Conservation (phyloP, 208 protist genomes). For the Endotrypanum monterogeii region DNA sequence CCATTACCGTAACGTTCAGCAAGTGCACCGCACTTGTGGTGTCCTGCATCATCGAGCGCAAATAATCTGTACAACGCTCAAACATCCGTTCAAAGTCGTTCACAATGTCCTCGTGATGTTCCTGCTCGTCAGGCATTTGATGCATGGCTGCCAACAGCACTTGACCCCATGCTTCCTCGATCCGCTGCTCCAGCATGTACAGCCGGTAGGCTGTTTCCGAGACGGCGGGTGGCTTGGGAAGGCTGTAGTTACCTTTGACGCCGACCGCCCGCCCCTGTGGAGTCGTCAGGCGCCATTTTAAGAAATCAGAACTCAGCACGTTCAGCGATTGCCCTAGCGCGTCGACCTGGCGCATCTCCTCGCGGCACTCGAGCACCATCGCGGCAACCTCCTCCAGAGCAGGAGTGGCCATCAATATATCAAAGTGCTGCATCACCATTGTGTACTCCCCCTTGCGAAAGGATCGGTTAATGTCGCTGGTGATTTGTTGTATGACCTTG, state of each 20-base stretch:
- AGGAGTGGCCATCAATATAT: conserved; percentile 59
- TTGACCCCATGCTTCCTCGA: conserved; percentile 67
- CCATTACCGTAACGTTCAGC: conserved; percentile 32
- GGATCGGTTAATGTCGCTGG: conserved; percentile 23
- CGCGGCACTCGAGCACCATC: conserved; percentile 20
- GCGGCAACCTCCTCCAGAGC: conserved; percentile 40
- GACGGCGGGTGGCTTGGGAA: conserved; percentile 25
- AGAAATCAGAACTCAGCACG: conserved; percentile 45
- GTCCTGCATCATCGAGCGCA: conserved; percentile 47
- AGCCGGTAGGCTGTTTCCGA: conserved; percentile 21
- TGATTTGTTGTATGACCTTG: conserved; percentile 20
- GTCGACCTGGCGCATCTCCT: conserved; percentile 39
- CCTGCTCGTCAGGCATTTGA: conserved; percentile 57
- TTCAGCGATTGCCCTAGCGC: conserved; percentile 32
- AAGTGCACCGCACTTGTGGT: conserved; percentile 42
- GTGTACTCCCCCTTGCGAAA: conserved; percentile 60
- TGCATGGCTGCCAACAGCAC: conserved; percentile 58
- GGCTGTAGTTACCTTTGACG: conserved; percentile 28
- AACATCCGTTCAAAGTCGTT: conserved; percentile 69
- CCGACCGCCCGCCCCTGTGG: conserved; percentile 21
- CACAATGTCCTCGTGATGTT: conserved; percentile 70
- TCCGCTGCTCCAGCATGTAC: conserved; percentile 30
- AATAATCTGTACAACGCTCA: conserved; percentile 57
- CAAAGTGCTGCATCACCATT: conserved; percentile 75
- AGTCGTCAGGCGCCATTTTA: conserved; percentile 35